Percentiles rank a stretch among this genome's conserved stretches.
Evolutionary conservation across 1,284 basidiomycete genomes (phyloP).

Genomic region (Sporisorium graminicola): DNA sequence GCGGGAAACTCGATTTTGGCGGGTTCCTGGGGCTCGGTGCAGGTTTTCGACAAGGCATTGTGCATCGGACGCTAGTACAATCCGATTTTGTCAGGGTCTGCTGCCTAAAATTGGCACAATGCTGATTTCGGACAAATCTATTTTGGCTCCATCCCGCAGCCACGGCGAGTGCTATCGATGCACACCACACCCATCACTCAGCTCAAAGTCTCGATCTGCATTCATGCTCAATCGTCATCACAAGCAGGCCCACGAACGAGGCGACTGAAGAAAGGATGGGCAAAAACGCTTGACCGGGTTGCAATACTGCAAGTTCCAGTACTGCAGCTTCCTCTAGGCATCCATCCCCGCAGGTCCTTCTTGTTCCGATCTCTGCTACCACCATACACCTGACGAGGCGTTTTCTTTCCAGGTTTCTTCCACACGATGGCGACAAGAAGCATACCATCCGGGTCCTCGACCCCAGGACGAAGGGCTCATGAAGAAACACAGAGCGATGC

Average conservation of each 20-base stretch:
- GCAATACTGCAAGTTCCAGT: neutral
- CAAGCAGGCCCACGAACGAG: neutral
- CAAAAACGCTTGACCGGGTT: neutral
- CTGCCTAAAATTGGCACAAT: neutral
- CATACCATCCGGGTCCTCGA: neutral
- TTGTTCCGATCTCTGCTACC: neutral
- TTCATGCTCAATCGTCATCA: neutral
- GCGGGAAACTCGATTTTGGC: neutral
- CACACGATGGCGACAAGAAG: neutral
- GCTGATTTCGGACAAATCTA: slow-evolving; percentile 1
- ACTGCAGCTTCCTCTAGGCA: neutral
- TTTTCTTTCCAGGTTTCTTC: neutral
- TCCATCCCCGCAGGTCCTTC: neutral
- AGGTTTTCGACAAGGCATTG: neutral
- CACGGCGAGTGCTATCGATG: neutral
- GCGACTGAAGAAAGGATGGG: neutral
- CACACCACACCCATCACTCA: neutral
- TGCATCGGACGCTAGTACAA: neutral
- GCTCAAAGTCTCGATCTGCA: neutral
- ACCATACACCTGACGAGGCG: neutral
- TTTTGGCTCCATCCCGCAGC: neutral
- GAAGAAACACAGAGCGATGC: neutral
- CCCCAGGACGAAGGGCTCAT: neutral
- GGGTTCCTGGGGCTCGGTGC: neutral
- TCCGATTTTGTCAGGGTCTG: slow-evolving; percentile 3